These are phyloP conservation scores for Lenwebbia sp. DNA, from an alignment of 345 rosid genomes.

Conservation along the genomic window DNA sequence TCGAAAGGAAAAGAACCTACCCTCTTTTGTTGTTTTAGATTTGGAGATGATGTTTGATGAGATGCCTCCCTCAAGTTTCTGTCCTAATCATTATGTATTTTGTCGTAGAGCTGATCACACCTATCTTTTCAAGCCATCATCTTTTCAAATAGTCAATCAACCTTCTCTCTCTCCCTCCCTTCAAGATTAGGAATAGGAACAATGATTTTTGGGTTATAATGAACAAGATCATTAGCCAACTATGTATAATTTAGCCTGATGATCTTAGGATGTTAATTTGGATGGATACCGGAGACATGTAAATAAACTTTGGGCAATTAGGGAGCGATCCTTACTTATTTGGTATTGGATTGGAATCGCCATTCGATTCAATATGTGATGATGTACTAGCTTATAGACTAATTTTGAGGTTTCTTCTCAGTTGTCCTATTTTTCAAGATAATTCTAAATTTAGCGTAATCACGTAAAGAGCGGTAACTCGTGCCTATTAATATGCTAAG, in stretches of 20 bases:
- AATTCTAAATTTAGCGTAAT: background rate
- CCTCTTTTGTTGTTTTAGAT: background rate
- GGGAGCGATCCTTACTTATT: background rate
- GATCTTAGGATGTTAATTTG: background rate
- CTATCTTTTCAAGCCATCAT: background rate
- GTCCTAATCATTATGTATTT: background rate
- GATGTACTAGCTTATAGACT: fast-evolving
- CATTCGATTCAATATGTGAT: fast-evolving
- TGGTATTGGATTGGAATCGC: background rate
- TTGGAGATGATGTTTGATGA: background rate
- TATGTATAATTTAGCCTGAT: background rate
- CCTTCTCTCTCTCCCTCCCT: background rate
- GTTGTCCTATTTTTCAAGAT: background rate
- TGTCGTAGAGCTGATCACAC: background rate
- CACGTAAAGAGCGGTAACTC: background rate
- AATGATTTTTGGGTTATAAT: background rate
- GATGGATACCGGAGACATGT: background rate
- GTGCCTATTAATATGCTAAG: background rate
- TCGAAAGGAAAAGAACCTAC: background rate
- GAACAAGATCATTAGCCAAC: background rate
- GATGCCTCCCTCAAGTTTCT: background rate
- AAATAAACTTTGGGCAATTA: background rate
- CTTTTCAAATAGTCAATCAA: background rate
- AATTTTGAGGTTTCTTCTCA: background rate
- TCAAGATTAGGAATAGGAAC: background rate